These are phyloP conservation scores for Beauveria pseudobassiana DNA, from an alignment of 2,329 filamentous ascomycete species.

Conservation along the genomic window DNA sequence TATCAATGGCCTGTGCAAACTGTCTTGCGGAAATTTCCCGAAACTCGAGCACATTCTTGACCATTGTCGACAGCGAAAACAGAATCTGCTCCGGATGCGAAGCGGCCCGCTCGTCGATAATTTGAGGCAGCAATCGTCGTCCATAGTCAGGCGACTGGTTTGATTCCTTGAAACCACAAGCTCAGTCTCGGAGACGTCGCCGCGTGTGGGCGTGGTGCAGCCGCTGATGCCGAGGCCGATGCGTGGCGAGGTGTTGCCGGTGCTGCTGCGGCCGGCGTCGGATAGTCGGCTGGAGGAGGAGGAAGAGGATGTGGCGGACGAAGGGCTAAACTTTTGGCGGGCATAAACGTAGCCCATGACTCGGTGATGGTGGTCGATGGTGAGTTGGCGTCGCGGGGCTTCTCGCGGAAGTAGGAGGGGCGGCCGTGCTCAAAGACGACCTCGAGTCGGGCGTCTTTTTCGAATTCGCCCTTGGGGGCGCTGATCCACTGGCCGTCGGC, in stretches of 20 bases:
- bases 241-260: neutral
- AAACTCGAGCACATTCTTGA: slow-evolving; percentile 15
- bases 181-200: neutral
- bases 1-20: slow-evolving; percentile 22
- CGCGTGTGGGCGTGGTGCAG: neutral
- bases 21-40: slow-evolving; percentile 18
- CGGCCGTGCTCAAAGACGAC: slow-evolving; percentile 18
- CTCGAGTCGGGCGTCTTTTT: slow-evolving; percentile 16
- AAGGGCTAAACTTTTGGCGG: neutral
- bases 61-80: slow-evolving; percentile 18
- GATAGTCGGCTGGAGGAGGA: neutral
- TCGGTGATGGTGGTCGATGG: neutral
- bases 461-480: slow-evolving; percentile 21
- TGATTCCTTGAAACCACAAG: neutral
- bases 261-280: neutral
- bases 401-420: slow-evolving; percentile 18
- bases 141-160: slow-evolving; percentile 13
- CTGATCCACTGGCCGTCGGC: slow-evolving; percentile 20
- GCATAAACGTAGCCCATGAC: slow-evolving; percentile 4
- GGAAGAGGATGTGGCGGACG: neutral
- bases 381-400: neutral
- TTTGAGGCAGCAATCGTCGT: slow-evolving; percentile 21
- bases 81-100: slow-evolving; percentile 20
- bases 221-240: slow-evolving; percentile 1
- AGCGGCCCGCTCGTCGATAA: slow-evolving; percentile 21